These are phyloP conservation scores for Macrophomina tecta DNA, from an alignment of 2,329 filamentous ascomycete species.

Conservation along the genomic window DNA sequence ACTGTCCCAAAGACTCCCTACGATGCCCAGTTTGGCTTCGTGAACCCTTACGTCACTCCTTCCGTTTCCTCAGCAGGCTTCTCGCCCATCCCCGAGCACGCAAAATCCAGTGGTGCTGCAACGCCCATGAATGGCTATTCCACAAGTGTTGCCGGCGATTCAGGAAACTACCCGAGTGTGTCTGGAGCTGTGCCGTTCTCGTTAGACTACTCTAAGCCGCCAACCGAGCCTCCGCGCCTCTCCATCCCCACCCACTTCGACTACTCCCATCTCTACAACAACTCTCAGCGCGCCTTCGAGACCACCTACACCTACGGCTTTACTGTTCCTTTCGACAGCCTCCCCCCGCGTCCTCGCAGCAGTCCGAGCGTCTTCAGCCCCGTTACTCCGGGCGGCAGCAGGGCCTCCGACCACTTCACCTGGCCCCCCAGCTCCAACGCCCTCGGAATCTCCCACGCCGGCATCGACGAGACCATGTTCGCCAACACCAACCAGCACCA, in stretches of 20 bases:
- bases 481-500: slow-evolving; percentile 13
- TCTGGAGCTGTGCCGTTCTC: slow-evolving; percentile 38
- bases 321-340: slow-evolving; percentile 25
- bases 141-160: slow-evolving; percentile 34
- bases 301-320: slow-evolving; percentile 30
- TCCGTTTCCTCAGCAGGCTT: slow-evolving; percentile 37
- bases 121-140: slow-evolving; percentile 32
- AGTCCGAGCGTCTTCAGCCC: slow-evolving; percentile 53
- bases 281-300: slow-evolving; percentile 23
- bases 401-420: slow-evolving; percentile 38
- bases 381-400: slow-evolving; percentile 33
- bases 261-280: slow-evolving; percentile 36
- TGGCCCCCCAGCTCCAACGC: slow-evolving; percentile 47
- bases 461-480: slow-evolving; percentile 27
- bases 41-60: slow-evolving; percentile 41
- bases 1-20: slow-evolving; percentile 34
- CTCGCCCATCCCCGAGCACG: slow-evolving; percentile 35
- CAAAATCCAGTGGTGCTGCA: slow-evolving; percentile 34
- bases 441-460: slow-evolving; percentile 45
- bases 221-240: slow-evolving; percentile 2
- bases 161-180: slow-evolving; percentile 39
- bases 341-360: slow-evolving; percentile 48
- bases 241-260: slow-evolving; percentile 33
- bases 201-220: slow-evolving; percentile 1
- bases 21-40: slow-evolving; percentile 36